Evolutionary conservation across 371 early-diverging fungal genomes (phyloP).

Genomic region (Apophysomyces trapeziformis): DNA sequence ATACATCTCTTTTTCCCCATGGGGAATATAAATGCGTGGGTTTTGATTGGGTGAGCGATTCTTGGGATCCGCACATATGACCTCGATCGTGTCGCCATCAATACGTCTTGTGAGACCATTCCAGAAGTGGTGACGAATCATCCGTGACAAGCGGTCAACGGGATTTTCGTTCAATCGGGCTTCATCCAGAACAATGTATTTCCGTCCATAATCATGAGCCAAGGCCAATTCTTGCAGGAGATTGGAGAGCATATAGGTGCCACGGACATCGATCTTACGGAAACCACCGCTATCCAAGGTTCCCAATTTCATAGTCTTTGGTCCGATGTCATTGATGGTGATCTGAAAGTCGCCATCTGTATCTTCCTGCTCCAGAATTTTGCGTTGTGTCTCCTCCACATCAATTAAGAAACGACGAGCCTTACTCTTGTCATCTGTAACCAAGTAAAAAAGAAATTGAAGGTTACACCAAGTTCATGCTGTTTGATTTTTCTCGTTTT

Average conservation of each 20-base stretch:
- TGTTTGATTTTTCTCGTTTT: constrained; percentile 18
- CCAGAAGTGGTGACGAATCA: constrained; percentile 92
- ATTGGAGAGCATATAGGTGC: constrained; percentile 91
- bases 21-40: constrained; percentile 87
- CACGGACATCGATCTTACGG: constrained; percentile 82
- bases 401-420: constrained; percentile 79
- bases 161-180: constrained; percentile 89
- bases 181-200: constrained; percentile 81
- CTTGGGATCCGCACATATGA: constrained; percentile 89
- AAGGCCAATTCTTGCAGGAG: constrained; percentile 92
- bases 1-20: constrained; percentile 70
- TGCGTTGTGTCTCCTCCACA: constrained; percentile 74
- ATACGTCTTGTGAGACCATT: constrained; percentile 88
- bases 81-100: constrained; percentile 86
- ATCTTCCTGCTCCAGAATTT: constrained; percentile 88
- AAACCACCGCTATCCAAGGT: constrained; percentile 85
- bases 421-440: constrained; percentile 66
- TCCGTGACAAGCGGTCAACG: constrained; percentile 79
- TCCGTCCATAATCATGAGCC: constrained; percentile 83
- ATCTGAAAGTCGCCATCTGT: constrained; percentile 92
- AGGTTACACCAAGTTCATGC: too few relatives aligned
- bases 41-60: constrained; percentile 70
- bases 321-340: constrained; percentile 87
- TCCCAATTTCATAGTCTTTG: constrained; percentile 84
- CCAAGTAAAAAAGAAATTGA: too few relatives aligned